Conservation (phyloP, 805 yeast genomes). For the Cyberlindnera petersonii region DNA sequence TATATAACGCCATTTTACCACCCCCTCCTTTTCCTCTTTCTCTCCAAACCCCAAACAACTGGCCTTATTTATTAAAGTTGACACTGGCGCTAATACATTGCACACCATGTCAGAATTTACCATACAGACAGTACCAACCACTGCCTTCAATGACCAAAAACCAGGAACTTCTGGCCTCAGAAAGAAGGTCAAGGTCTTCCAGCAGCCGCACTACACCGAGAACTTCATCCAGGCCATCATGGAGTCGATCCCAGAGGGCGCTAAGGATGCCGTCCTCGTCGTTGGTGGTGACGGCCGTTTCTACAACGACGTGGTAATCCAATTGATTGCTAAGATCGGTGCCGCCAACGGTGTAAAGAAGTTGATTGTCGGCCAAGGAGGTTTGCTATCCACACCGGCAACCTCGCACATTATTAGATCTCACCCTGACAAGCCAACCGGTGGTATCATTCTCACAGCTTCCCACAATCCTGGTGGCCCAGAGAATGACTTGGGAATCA, state of each 20-base stretch:
- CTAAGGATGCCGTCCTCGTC: conserved; percentile 67
- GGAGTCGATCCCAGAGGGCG: conserved; percentile 88
- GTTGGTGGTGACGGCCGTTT: conserved; percentile 97
- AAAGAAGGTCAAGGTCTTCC: conserved; percentile 83
- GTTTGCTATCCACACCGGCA: conserved; percentile 92
- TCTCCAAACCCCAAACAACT: too few relatives aligned
- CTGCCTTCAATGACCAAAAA: conserved; percentile 83
- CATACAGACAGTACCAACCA: conserved; percentile 48
- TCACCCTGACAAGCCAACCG: conserved; percentile 55
- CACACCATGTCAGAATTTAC: background rate
- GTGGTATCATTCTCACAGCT: conserved; percentile 95
- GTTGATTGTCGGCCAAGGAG: conserved; percentile 82
- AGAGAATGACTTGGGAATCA: conserved; percentile 85
- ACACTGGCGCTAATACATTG: too few relatives aligned
- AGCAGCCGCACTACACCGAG: conserved; percentile 77
- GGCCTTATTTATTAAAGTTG: too few relatives aligned
- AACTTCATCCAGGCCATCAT: conserved; percentile 88
- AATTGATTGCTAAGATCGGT: conserved; percentile 74
- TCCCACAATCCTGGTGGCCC: conserved; percentile 99
- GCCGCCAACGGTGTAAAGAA: conserved; percentile 90
- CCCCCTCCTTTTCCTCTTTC: too few relatives aligned
- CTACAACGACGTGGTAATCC: conserved; percentile 79
- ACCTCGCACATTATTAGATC: conserved; percentile 90
- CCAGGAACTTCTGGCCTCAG: conserved; percentile 98
- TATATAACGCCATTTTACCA: too few relatives aligned